Base-by-base conservation (phyloP, 1,139 yeast genomes). In the Yamadazyma sp. region DNA sequence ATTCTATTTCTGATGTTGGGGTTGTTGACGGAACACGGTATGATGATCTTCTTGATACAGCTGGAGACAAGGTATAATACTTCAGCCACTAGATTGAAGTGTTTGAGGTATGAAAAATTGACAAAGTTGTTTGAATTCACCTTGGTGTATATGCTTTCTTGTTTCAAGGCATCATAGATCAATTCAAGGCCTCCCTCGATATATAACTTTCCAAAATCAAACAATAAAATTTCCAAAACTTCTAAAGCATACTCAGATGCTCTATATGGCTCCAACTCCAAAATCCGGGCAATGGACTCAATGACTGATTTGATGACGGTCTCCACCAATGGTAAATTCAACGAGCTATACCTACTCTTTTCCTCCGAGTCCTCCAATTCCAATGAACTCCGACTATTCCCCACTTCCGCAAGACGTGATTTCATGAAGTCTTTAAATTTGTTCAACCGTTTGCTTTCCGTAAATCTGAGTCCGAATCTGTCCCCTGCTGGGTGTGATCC, bases 151-250 rank as follows among this genome's bases (percentile, higher is more conserved):
- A 50, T 44, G 17, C 53, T 47, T 40, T 67, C 72, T 40, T 56
- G 69, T 48, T 55, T 62, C 34, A 67, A 54, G 31, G 52, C 51
- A 40, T 69, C 76, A 43, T 79, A 83, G 0, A 91, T 75, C 8
- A 82, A 81, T 50, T 87, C 96, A 28, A 91, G 62, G 0, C 88
- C 89, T 16, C 81, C 73, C 34, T 87, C 89, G 39, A 88, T 75
- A 54, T 87, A 88, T 5, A 83, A 74, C 35, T 79, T 79, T 1
- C 95, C 94, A 37, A 87, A 73, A 43, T 85, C 88, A 43, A 80
- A 73, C 17, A 87, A 59, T 38, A 88, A 59, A 27, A 87, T 69
- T 44, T 85, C 87, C 48, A 87, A 69, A 17, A 89, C 62, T 44
- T 81, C 88, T 37, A 79, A 65, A 0, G 89, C 77, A 53, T 81